These are phyloP conservation scores for Exophiala calicioides DNA, from an alignment of 2,329 filamentous ascomycete genomes.

Conservation along the genomic window DNA sequence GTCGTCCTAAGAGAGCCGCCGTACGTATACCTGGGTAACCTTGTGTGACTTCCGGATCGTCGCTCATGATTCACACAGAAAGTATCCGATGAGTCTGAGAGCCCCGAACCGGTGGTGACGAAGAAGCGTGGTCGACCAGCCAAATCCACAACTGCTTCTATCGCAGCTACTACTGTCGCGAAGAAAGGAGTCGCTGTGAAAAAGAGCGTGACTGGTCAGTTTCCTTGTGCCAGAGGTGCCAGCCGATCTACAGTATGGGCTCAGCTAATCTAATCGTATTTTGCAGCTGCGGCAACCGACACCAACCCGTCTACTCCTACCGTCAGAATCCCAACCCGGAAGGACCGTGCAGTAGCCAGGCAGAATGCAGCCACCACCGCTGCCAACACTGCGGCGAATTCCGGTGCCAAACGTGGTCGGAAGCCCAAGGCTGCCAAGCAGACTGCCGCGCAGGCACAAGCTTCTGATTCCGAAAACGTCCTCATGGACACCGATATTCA, in stretches of 20 bases:
- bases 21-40: too few relatives aligned
- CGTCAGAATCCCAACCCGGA: too few relatives aligned
- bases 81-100: not conserved
- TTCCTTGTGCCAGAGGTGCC: too few relatives aligned
- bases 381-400: too few relatives aligned
- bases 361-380: too few relatives aligned
- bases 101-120: constrained; percentile 3
- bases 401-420: constrained; percentile 4
- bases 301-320: too few relatives aligned
- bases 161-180: not conserved
- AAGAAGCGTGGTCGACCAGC: constrained; percentile 11
- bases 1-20: constrained; percentile 25
- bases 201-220: not conserved
- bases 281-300: too few relatives aligned
- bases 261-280: too few relatives aligned
- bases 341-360: too few relatives aligned
- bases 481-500: constrained; percentile 41
- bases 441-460: constrained; percentile 13
- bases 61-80: constrained; percentile 13
- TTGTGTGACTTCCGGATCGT: constrained; percentile 8
- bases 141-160: constrained; percentile 6
- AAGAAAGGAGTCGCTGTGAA: not conserved
- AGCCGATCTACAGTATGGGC: too few relatives aligned
- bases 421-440: not conserved
- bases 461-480: constrained; percentile 9